Percentiles rank a stretch among this genome's conserved stretches.
Evolutionary conservation across 371 early-diverging fungal species (phyloP).

Genomic region (Dinochytrium kinnereticum): DNA sequence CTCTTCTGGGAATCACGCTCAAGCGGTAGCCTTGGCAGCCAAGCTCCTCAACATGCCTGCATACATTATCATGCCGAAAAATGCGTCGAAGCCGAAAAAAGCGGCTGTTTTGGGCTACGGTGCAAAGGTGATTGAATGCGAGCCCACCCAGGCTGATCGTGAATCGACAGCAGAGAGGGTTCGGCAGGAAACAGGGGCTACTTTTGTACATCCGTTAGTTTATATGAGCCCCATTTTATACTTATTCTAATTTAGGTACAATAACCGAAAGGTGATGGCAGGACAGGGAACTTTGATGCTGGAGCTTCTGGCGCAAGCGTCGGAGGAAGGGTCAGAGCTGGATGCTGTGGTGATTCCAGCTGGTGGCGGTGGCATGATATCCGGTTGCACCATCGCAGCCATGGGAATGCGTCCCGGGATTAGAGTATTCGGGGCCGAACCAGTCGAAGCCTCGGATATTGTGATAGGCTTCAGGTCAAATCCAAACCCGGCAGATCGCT

Average conservation of each 20-base stretch:
- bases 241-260: too few relatives aligned
- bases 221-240: too few relatives aligned
- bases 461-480: background rate
- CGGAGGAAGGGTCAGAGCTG: slow-evolving; percentile 43
- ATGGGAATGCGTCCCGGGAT: slow-evolving; percentile 22
- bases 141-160: slow-evolving; percentile 28
- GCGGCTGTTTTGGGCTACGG: slow-evolving; percentile 61
- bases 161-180: slow-evolving; percentile 18
- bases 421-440: slow-evolving; percentile 60
- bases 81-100: slow-evolving; percentile 58
- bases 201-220: slow-evolving; percentile 38
- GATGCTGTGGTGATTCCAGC: slow-evolving; percentile 62
- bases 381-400: slow-evolving; percentile 58
- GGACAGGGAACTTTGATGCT: slow-evolving; percentile 67
- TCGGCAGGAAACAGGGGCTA: slow-evolving; percentile 29
- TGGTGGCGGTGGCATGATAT: slow-evolving; percentile 64
- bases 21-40: slow-evolving; percentile 44
- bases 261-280: slow-evolving; percentile 54
- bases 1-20: slow-evolving; percentile 26
- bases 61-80: slow-evolving; percentile 62
- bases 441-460: slow-evolving; percentile 51
- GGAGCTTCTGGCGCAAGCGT: slow-evolving; percentile 56
- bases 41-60: slow-evolving; percentile 50
- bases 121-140: slow-evolving; percentile 51
- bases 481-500: slow-evolving; percentile 1